Conservation (phyloP, 164 flowering plant genomes). For the Platanus orientalis region DNA sequence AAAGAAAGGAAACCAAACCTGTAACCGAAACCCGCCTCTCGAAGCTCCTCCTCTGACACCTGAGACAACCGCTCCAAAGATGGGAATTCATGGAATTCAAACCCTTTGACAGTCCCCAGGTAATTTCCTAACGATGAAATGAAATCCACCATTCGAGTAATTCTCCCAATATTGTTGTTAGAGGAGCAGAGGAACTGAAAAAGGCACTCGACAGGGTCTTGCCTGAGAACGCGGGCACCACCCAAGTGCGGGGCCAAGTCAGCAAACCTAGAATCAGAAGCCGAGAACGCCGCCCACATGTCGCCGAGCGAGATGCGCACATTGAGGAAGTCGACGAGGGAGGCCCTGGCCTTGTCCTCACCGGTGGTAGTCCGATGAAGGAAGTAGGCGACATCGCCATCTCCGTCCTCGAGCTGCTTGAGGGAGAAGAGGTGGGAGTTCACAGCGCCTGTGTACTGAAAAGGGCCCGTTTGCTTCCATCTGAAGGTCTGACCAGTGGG, state of each 20-base stretch:
- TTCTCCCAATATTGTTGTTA: slow-evolving; percentile 81
- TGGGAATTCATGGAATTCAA: slow-evolving; percentile 73
- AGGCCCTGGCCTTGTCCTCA: slow-evolving; percentile 28
- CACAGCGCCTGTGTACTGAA: slow-evolving; percentile 70
- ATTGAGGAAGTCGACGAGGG: slow-evolving; percentile 68
- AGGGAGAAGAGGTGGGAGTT: slow-evolving; percentile 81
- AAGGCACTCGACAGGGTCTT: slow-evolving; percentile 89
- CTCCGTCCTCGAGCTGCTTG: slow-evolving; percentile 42
- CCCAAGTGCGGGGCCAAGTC: slow-evolving; percentile 52
- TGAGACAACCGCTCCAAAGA: slow-evolving; percentile 51
- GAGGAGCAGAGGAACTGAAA: slow-evolving; percentile 86
- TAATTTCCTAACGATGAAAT: slow-evolving; percentile 55
- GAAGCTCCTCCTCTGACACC: slow-evolving; percentile 68
- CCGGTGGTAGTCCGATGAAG: slow-evolving; percentile 30
- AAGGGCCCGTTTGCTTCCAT: slow-evolving; percentile 74
- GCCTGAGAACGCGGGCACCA: slow-evolving; percentile 90
- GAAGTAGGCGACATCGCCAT: slow-evolving; percentile 45
- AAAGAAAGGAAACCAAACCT: slow-evolving; percentile 33
- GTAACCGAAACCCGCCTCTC: slow-evolving; percentile 93
- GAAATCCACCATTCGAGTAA: slow-evolving; percentile 79
- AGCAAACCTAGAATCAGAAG: slow-evolving; percentile 57
- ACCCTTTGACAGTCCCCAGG: slow-evolving; percentile 66
- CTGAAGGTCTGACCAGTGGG: slow-evolving; percentile 98
- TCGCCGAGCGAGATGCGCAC: slow-evolving; percentile 49
- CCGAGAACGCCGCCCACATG: slow-evolving; percentile 66